Percentiles rank a stretch among this genome's conserved stretches.
These are phyloP conservation scores for Stylonectria norvegica DNA, from an alignment of 2,329 filamentous ascomycete genomes.

Conservation along the genomic window DNA sequence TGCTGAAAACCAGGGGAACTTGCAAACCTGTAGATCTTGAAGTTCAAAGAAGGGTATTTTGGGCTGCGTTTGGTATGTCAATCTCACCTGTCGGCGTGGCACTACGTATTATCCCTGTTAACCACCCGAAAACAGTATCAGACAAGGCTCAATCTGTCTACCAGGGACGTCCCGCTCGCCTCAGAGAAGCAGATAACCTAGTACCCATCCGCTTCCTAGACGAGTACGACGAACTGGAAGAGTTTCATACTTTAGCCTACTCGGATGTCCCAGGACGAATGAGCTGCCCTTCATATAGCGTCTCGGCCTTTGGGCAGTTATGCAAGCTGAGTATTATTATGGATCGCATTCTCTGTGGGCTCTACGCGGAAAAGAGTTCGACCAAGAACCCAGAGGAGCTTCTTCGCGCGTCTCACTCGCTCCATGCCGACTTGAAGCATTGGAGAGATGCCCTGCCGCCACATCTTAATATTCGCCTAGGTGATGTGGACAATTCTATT, in stretches of 20 bases:
- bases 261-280: slow-evolving; percentile 23
- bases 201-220: slow-evolving; percentile 46
- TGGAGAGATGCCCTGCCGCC: slow-evolving; percentile 40
- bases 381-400: slow-evolving; percentile 27
- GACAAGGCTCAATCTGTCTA: slow-evolving; percentile 54
- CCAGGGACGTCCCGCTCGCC: slow-evolving; percentile 46
- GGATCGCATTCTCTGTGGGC: slow-evolving; percentile 40
- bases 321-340: slow-evolving; percentile 45
- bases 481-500: slow-evolving; percentile 23
- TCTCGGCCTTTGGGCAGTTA: slow-evolving; percentile 39
- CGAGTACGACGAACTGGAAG: slow-evolving; percentile 48
- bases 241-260: slow-evolving; percentile 43
- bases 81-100: not conserved
- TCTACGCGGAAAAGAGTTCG: slow-evolving; percentile 40
- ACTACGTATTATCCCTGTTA: not conserved
- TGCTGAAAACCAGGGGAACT: slow-evolving; percentile 14
- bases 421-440: slow-evolving; percentile 37
- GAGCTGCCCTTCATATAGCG: slow-evolving; percentile 37
- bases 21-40: slow-evolving; percentile 43
- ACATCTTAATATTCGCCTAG: slow-evolving; percentile 27
- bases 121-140: slow-evolving; percentile 16
- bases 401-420: slow-evolving; percentile 25
- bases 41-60: slow-evolving; percentile 38
- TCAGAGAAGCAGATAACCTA: slow-evolving; percentile 41
- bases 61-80: slow-evolving; percentile 18